Evolutionary conservation across 768 basidiomycete genomes (phyloP).

Genomic region (Lactifluus piperatus): DNA sequence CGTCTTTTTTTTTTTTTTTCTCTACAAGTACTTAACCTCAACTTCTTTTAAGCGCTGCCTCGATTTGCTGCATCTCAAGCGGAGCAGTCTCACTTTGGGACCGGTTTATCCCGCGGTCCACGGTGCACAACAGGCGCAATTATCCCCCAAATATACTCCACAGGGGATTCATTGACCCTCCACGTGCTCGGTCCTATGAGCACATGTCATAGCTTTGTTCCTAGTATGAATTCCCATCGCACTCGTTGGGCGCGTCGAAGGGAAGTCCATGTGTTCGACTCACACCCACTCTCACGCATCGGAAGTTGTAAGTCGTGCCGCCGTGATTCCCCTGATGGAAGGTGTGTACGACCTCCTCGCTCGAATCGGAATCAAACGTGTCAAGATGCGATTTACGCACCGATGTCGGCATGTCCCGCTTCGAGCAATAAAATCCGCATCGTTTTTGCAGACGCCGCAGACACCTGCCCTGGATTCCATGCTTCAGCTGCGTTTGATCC

Average conservation of each 20-base stretch:
- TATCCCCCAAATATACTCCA: background rate
- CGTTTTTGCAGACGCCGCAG: background rate
- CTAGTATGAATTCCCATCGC: background rate
- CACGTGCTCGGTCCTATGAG: background rate
- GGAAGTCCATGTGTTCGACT: background rate
- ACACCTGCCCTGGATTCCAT: conserved; percentile 5
- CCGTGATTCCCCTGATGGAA: conserved; percentile 6
- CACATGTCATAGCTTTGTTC: background rate
- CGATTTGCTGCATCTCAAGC: conserved; percentile 2
- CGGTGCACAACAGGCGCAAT: background rate
- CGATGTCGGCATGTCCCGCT: conserved; percentile 5
- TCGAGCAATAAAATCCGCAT: background rate
- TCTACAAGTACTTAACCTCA: background rate
- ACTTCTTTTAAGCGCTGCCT: conserved; percentile 3
- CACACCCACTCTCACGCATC: conserved; percentile 1
- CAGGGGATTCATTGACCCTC: background rate
- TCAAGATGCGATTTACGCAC: conserved; percentile 15
- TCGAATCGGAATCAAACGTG: conserved; percentile 12
- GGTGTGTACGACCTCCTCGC: background rate
- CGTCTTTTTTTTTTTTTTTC: background rate
- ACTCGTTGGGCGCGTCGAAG: background rate
- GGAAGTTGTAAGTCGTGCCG: conserved; percentile 3
- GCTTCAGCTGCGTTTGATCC: conserved; percentile 14
- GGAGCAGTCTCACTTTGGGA: background rate
- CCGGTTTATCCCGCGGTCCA: conserved; percentile 7